These are phyloP conservation scores for Cinchona pubescens DNA, from an alignment of 257 asterid genomes.

Conservation along the genomic window DNA sequence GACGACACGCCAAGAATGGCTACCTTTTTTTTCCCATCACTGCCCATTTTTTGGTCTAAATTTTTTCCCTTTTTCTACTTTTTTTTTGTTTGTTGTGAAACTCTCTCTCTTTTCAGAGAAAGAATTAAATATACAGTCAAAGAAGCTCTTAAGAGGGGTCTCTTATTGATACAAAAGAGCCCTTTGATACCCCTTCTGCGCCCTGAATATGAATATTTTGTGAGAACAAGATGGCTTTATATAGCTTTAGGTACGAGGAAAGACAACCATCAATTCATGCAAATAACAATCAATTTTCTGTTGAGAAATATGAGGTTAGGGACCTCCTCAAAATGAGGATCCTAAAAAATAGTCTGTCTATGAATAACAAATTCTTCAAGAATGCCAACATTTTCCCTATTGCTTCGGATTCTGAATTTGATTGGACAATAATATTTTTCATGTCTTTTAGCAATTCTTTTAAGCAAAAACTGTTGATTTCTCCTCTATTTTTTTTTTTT, in stretches of 20 bases:
- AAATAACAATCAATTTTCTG: background rate
- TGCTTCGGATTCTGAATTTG: background rate
- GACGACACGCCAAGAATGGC: constrained; percentile 27
- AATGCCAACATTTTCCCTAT: background rate
- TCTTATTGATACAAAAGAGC: background rate
- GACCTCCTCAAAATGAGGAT: background rate
- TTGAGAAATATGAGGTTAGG: background rate
- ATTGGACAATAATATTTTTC: background rate
- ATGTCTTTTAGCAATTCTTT: background rate
- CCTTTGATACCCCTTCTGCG: background rate
- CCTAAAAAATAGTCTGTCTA: background rate
- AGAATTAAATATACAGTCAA: constrained; percentile 10
- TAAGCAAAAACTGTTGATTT: background rate
- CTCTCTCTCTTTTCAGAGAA: constrained; percentile 7
- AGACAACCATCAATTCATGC: background rate
- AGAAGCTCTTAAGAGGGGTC: background rate
- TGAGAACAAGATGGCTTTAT: background rate
- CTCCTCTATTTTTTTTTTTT: background rate
- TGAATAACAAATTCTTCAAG: background rate
- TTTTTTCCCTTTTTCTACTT: background rate
- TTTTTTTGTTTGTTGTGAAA: background rate
- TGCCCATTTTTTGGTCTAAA: background rate
- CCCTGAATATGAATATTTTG: background rate
- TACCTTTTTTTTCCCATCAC: constrained; percentile 13
- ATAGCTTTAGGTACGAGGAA: background rate